phyloP scores from a whole-genome alignment of 73 alveolate genomes.

The Paramecium caudatum region DNA sequence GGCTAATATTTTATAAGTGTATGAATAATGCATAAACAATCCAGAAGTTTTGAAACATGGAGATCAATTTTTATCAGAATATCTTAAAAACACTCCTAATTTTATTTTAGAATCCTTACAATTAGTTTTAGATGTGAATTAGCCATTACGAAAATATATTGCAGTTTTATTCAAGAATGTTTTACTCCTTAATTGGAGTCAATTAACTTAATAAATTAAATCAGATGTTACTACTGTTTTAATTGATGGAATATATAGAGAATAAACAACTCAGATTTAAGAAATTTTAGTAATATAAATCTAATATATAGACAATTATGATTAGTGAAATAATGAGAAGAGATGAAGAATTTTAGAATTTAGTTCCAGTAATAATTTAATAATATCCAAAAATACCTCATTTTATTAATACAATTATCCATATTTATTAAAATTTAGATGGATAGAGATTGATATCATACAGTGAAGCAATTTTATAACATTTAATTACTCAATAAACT shows the following conservation, averaged over 20 bases:
- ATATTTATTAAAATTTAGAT: neutral
- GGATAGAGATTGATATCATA: neutral
- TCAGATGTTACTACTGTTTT: neutral
- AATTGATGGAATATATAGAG: neutral
- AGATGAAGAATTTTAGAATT: neutral
- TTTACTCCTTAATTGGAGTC: neutral
- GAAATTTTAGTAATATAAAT: neutral
- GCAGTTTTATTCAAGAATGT: constrained; percentile 39
- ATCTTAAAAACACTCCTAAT: neutral
- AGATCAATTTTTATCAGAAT: neutral
- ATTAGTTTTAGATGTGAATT: neutral
- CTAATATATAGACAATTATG: neutral
- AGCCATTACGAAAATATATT: neutral
- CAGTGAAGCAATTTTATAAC: neutral
- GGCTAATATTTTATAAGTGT: constrained; percentile 36
- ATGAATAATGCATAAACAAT: constrained; percentile 13
- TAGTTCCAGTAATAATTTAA: neutral
- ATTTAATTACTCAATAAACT: neutral
- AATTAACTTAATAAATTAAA: neutral
- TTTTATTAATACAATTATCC: neutral
- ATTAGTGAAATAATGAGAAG: constrained; percentile 33
- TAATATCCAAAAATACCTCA: neutral
- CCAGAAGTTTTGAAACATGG: neutral
- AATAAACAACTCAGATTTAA: neutral
- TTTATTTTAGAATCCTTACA: neutral